Conservation (phyloP, 192 early-diverging fungal genomes). For the Radiomyces spectabilis region DNA sequence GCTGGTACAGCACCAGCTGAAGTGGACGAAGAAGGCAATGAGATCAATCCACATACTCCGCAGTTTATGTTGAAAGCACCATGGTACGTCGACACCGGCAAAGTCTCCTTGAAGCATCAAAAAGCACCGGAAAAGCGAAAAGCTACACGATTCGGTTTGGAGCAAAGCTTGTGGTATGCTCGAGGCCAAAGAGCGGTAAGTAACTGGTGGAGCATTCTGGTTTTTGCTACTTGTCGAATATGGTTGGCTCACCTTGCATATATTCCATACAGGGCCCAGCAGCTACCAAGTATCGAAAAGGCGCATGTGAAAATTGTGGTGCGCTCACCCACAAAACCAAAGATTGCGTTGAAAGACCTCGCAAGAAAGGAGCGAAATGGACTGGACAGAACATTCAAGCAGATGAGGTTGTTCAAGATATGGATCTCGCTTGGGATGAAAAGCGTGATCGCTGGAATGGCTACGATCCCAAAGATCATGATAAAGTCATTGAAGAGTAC, state of each 20-base stretch:
- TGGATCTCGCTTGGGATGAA: constrained; percentile 83
- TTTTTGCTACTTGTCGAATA: not conserved
- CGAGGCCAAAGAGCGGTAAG: constrained; percentile 61
- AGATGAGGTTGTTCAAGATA: constrained; percentile 75
- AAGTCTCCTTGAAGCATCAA: constrained; percentile 87
- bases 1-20: constrained; percentile 86
- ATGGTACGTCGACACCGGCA: constrained; percentile 82
- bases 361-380: constrained; percentile 86
- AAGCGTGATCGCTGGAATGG: constrained; percentile 99
- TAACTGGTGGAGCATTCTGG: not conserved
- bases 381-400: constrained; percentile 72
- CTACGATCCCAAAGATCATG: constrained; percentile 85
- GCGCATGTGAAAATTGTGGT: constrained; percentile 97
- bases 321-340: constrained; percentile 90
- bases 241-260: not conserved
- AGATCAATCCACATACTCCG: constrained; percentile 99
- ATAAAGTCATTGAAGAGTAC: constrained; percentile 80
- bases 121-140: constrained; percentile 35
- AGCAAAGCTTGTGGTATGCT: constrained; percentile 60
- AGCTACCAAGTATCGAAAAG: constrained; percentile 87
- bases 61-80: constrained; percentile 94
- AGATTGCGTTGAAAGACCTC: constrained; percentile 90
- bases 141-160: constrained; percentile 20
- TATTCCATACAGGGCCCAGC: constrained; percentile 49
- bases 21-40: constrained; percentile 78